Evolutionary conservation across 2,329 filamentous ascomycete genomes (phyloP).

Genomic region (Lasiodiplodia theobromae): DNA sequence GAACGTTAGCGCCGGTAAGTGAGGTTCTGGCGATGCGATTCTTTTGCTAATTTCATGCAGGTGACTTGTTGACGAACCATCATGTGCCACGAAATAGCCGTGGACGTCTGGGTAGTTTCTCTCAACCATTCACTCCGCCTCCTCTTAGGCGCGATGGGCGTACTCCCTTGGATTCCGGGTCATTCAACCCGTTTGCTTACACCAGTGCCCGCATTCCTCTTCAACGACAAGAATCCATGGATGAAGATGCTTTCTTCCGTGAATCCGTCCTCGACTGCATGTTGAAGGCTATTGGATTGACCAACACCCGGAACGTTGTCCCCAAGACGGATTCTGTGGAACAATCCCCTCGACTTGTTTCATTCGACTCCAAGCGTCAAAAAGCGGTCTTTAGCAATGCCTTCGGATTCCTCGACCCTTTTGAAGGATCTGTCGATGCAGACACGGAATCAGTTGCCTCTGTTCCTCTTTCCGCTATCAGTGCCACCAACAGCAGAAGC

Average conservation of each 20-base stretch:
- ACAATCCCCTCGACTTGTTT: slow-evolving; percentile 82
- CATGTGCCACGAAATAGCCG: slow-evolving; percentile 65
- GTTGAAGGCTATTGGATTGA: slow-evolving; percentile 89
- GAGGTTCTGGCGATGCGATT: neutral
- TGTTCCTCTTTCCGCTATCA: slow-evolving; percentile 54
- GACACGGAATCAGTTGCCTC: slow-evolving; percentile 84
- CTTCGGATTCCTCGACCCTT: slow-evolving; percentile 88
- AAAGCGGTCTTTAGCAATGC: slow-evolving; percentile 85
- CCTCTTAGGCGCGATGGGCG: slow-evolving; percentile 46
- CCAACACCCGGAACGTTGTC: slow-evolving; percentile 69
- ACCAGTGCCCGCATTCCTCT: slow-evolving; percentile 49
- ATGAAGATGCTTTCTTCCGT: slow-evolving; percentile 88
- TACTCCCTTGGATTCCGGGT: slow-evolving; percentile 54
- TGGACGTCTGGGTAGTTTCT: slow-evolving; percentile 56
- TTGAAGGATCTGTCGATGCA: slow-evolving; percentile 77
- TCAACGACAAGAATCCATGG: slow-evolving; percentile 79
- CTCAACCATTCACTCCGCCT: slow-evolving; percentile 54
- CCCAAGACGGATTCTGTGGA: slow-evolving; percentile 77
- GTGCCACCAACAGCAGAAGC: slow-evolving; percentile 53
- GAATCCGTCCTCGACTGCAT: slow-evolving; percentile 93
- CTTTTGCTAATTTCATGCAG: slow-evolving; percentile 42
- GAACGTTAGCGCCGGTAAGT: slow-evolving; percentile 40
- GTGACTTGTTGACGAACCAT: slow-evolving; percentile 81
- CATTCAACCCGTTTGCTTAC: slow-evolving; percentile 50
- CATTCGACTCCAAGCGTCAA: slow-evolving; percentile 80